phyloP scores from a whole-genome alignment of 352 stramenopile genomes.

The Blastocystis sp. region DNA sequence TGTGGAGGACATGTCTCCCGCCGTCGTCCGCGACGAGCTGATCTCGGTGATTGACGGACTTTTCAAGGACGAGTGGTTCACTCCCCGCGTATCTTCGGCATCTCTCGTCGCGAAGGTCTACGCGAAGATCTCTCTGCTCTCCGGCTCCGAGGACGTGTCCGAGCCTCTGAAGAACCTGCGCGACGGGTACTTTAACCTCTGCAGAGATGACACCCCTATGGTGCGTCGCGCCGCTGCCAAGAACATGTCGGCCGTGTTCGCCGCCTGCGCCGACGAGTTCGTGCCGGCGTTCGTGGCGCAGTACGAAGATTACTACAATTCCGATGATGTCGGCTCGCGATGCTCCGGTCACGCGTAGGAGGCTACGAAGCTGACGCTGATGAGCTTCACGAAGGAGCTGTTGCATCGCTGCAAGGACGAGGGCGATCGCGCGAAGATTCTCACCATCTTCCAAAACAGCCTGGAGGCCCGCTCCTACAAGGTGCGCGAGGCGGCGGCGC shows the following conservation, averaged over 20 bases:
- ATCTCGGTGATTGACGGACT: conserved; percentile 47
- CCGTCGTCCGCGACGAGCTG: conserved; percentile 49
- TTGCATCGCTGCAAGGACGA: conserved; percentile 36
- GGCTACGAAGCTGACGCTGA: conserved; percentile 39
- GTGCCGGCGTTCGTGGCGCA: conserved; percentile 14
- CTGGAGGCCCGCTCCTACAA: conserved; percentile 63
- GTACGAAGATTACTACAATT: conserved; percentile 34
- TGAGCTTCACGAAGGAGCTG: conserved; percentile 63
- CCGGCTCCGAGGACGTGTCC: background rate
- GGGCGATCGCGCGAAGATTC: conserved; percentile 20
- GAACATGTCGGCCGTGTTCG: conserved; percentile 51
- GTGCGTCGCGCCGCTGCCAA: conserved; percentile 59
- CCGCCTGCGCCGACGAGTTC: conserved; percentile 22
- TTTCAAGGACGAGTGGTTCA: conserved; percentile 65
- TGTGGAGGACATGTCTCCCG: conserved; percentile 63
- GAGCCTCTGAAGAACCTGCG: conserved; percentile 40
- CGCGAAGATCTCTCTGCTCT: conserved; percentile 14
- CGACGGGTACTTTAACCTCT: conserved; percentile 47
- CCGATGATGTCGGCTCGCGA: conserved; percentile 10
- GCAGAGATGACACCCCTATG: conserved; percentile 61
- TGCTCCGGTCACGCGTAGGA: conserved; percentile 6
- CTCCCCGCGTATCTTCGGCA: conserved; percentile 54
- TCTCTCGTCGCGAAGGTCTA: conserved; percentile 56
- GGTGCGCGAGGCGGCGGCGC: conserved; percentile 29
- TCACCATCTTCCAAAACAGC: conserved; percentile 41